Conservation (phyloP, 305 asterid genomes). For the Solanum aculeatissimum region DNA sequence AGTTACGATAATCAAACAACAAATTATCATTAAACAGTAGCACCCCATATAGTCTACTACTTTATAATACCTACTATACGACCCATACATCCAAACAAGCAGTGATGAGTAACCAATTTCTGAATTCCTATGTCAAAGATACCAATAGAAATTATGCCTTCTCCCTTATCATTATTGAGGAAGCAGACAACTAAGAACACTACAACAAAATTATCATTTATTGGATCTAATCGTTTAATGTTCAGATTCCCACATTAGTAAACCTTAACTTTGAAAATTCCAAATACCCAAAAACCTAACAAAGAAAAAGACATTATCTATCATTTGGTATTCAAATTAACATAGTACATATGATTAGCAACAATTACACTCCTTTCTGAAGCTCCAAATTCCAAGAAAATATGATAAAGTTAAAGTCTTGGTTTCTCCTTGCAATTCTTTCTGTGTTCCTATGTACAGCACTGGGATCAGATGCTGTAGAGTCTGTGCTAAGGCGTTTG, state of each 20-base stretch:
- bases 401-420: conserved; percentile 20
- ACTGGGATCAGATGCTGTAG: conserved; percentile 36
- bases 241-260: background rate
- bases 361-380: background rate
- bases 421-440: conserved; percentile 11
- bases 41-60: too few relatives aligned
- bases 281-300: background rate
- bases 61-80: too few relatives aligned
- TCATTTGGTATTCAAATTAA: background rate
- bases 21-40: too few relatives aligned
- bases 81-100: too few relatives aligned
- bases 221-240: background rate
- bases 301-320: background rate
- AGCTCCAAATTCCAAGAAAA: background rate
- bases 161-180: background rate
- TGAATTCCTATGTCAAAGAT: background rate
- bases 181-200: background rate
- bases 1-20: too few relatives aligned
- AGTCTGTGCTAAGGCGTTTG: conserved; percentile 41
- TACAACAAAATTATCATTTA: background rate
- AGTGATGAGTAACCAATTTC: background rate
- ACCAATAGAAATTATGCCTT: background rate
- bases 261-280: background rate
- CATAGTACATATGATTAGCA: background rate
- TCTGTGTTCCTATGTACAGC: conserved; percentile 6